Evolutionary conservation across 2,329 filamentous ascomycete genomes (phyloP).

Genomic region (Ceratocystis harringtonii): DNA sequence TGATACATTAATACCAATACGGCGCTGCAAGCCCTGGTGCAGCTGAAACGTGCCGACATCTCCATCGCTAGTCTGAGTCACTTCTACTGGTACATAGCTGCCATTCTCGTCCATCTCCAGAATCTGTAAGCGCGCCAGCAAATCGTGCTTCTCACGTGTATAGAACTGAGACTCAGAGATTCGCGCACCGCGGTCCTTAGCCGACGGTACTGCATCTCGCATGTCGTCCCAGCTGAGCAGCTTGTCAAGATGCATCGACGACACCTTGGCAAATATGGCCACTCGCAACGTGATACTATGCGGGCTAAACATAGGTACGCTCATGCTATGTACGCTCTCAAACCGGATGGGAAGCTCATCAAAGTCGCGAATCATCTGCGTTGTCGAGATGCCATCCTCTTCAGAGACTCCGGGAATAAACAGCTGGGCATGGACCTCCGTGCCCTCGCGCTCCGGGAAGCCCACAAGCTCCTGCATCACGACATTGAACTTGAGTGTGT

Average conservation of each 20-base stretch:
- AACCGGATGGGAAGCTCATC: conserved; percentile 87
- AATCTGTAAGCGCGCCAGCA: conserved; percentile 76
- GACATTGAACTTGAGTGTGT: conserved; percentile 93
- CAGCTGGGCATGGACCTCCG: conserved; percentile 90
- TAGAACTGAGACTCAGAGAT: conserved; percentile 88
- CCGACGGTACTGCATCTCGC: conserved; percentile 55
- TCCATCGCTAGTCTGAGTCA: conserved; percentile 67
- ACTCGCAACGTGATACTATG: conserved; percentile 64
- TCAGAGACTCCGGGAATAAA: conserved; percentile 85
- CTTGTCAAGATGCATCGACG: conserved; percentile 89
- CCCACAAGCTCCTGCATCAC: conserved; percentile 94
- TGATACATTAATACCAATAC: conserved; percentile 74
- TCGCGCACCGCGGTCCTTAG: conserved; percentile 41
- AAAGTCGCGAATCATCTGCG: conserved; percentile 85
- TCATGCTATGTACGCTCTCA: conserved; percentile 98
- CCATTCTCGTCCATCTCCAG: conserved; percentile 84
- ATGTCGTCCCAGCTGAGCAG: conserved; percentile 98
- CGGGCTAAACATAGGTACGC: conserved; percentile 58
- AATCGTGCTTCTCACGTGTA: conserved; percentile 82
- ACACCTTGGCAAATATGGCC: conserved; percentile 82
- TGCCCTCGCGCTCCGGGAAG: conserved; percentile 90
- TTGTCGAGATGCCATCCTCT: conserved; percentile 83
- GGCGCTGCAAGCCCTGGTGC: conserved; percentile 82
- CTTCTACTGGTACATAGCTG: conserved; percentile 82
- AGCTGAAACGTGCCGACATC: conserved; percentile 89